Conservation (phyloP, 2,329 filamentous ascomycete genomes). For the Furcasterigmium sp. region DNA sequence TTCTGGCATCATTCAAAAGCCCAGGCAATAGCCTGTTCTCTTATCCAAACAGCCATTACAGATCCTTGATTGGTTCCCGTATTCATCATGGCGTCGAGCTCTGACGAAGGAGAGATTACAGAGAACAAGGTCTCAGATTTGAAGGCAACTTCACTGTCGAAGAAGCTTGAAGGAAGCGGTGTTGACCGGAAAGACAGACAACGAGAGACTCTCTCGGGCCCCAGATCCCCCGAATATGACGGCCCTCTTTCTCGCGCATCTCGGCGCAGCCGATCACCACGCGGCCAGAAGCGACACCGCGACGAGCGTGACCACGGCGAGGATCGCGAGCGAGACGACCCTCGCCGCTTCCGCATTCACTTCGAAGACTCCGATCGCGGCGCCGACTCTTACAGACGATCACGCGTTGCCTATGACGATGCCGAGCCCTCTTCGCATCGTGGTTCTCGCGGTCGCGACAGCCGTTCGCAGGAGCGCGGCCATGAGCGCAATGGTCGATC, state of each 20-base stretch:
- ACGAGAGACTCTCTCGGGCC: constrained; percentile 53
- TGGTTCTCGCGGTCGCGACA: constrained; percentile 41
- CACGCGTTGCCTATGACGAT: constrained; percentile 50
- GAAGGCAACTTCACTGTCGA: constrained; percentile 86
- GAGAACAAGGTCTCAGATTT: constrained; percentile 59
- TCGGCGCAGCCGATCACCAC: constrained; percentile 54
- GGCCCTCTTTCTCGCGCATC: constrained; percentile 34
- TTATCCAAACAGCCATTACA: too few species aligned
- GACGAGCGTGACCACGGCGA: constrained; percentile 53
- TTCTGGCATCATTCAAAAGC: constrained; percentile 8
- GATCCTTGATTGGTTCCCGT: neutral
- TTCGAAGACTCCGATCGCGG: constrained; percentile 54
- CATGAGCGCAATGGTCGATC: constrained; percentile 24
- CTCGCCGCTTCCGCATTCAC: constrained; percentile 54
- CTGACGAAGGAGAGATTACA: constrained; percentile 83
- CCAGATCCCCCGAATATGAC: constrained; percentile 50
- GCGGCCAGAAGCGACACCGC: constrained; percentile 61
- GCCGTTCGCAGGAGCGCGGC: constrained; percentile 41
- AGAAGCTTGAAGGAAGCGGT: constrained; percentile 68
- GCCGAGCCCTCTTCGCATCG: constrained; percentile 45
- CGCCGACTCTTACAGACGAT: constrained; percentile 32
- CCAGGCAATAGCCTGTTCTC: constrained; percentile 8
- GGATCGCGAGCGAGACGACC: constrained; percentile 38
- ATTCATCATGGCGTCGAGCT: constrained; percentile 44
- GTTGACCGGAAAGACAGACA: constrained; percentile 92